Conservation (phyloP, 192 early-diverging fungal genomes). For the Fimicolochytrium jonesii region DNA sequence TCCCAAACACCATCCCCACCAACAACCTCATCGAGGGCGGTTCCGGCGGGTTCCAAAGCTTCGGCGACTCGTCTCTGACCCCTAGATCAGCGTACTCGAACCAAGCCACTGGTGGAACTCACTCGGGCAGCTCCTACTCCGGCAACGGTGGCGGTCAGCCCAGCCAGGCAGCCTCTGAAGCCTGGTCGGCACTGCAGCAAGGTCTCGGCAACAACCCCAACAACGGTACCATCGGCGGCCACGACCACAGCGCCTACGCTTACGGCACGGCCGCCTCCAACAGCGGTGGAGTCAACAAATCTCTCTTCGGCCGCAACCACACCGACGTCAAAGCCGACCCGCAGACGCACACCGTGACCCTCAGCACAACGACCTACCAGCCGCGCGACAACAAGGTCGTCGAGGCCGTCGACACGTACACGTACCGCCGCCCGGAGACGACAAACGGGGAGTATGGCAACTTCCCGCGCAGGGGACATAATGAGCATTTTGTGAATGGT, state of each 20-base stretch:
- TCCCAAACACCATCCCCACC: not conserved
- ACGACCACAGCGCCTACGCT: not conserved
- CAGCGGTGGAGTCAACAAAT: not conserved
- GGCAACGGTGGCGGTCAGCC: not conserved
- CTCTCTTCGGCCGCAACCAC: not conserved
- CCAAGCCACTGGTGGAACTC: not conserved
- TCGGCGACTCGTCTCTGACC: no score
- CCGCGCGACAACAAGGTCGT: not conserved
- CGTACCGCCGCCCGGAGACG: constrained; percentile 11
- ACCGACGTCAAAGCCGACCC: constrained; percentile 22
- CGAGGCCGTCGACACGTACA: constrained; percentile 17
- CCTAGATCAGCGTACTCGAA: no score
- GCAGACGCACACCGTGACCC: constrained; percentile 2
- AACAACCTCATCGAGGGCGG: not conserved
- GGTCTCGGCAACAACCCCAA: not conserved
- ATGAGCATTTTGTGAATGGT: not conserved
- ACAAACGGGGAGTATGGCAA: constrained; percentile 24
- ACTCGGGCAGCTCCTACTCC: not conserved
- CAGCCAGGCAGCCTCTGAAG: not conserved
- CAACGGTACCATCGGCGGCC: not conserved
- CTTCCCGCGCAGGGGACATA: constrained; percentile 11
- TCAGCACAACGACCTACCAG: constrained; percentile 6
- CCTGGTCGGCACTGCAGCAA: not conserved
- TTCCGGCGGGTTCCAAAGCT: not conserved
- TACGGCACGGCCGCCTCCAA: not conserved